These are phyloP conservation scores for Sordariomycetes sp. DNA, from an alignment of 2,329 filamentous ascomycete species.

Conservation along the genomic window DNA sequence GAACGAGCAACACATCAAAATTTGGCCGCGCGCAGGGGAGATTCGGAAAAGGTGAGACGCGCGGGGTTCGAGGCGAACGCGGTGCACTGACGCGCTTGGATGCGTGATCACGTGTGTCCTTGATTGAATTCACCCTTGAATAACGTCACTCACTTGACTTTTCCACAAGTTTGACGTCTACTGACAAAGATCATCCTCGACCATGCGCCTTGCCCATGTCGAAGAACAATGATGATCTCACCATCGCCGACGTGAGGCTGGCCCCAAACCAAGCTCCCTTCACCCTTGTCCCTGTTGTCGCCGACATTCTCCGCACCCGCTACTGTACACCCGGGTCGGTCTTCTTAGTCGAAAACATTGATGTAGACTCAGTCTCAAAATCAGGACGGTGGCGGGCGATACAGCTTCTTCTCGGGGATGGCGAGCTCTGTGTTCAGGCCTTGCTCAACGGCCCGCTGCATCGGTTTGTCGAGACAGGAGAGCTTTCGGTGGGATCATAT, in stretches of 20 bases:
- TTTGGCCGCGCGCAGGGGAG: not conserved
- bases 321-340: constrained; percentile 37
- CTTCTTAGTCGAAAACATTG: constrained; percentile 39
- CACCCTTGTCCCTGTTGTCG: constrained; percentile 27
- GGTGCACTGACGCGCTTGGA: constrained; percentile 4
- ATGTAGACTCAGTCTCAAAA: constrained; percentile 22
- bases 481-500: constrained; percentile 38
- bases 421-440: constrained; percentile 44
- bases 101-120: constrained; percentile 3
- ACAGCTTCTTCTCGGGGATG: constrained; percentile 41
- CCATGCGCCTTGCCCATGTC: not conserved
- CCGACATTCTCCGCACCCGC: constrained; percentile 37
- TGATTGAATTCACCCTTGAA: no score
- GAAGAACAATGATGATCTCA: not conserved
- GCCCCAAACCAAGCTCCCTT: not conserved
- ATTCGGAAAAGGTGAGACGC: constrained; percentile 1
- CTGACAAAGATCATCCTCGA: not conserved
- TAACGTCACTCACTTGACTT: not conserved
- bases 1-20: not conserved
- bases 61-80: no score
- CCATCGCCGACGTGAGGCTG: not conserved
- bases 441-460: constrained; percentile 36
- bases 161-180: not conserved
- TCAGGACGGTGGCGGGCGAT: constrained; percentile 31
- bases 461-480: constrained; percentile 32